Conservation (phyloP, 495 filamentous ascomycete species). For the Tuber aestivum region DNA sequence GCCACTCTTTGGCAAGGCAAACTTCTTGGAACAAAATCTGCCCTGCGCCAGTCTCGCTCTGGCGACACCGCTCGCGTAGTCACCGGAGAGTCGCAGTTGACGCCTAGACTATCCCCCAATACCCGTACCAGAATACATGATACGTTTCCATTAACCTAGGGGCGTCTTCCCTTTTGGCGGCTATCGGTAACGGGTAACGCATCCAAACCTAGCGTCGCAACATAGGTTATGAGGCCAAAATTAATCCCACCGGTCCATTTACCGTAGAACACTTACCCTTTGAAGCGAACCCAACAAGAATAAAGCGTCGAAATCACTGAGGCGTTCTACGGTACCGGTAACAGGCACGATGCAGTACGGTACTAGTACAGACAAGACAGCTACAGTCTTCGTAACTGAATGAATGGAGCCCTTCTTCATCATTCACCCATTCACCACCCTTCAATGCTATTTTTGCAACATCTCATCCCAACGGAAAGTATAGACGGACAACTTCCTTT, state of each 20-base stretch:
- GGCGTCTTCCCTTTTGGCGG: background rate
- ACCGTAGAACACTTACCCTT: background rate
- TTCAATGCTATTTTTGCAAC: conserved; percentile 2
- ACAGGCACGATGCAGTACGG: no score
- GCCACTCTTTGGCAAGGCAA: background rate
- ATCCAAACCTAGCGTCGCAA: background rate
- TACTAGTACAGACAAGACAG: no score
- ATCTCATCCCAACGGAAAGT: background rate
- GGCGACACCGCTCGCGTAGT: background rate
- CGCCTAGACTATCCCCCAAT: background rate
- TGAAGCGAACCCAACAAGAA: background rate
- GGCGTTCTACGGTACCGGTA: background rate
- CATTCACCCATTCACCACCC: background rate
- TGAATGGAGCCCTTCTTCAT: background rate
- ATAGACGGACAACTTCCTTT: background rate
- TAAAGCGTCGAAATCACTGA: background rate
- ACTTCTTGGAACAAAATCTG: background rate
- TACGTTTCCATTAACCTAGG: background rate
- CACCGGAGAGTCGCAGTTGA: background rate
- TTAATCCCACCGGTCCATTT: background rate
- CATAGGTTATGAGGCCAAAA: conserved; percentile 2
- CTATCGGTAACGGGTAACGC: conserved; percentile 3
- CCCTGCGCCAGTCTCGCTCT: background rate
- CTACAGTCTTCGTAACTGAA: background rate
- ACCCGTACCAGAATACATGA: background rate